Evolutionary conservation across 2,329 filamentous ascomycete species (phyloP), one percentile per base, ranked within the genome.

Genomic region (Fusarium robinianum): DNA sequence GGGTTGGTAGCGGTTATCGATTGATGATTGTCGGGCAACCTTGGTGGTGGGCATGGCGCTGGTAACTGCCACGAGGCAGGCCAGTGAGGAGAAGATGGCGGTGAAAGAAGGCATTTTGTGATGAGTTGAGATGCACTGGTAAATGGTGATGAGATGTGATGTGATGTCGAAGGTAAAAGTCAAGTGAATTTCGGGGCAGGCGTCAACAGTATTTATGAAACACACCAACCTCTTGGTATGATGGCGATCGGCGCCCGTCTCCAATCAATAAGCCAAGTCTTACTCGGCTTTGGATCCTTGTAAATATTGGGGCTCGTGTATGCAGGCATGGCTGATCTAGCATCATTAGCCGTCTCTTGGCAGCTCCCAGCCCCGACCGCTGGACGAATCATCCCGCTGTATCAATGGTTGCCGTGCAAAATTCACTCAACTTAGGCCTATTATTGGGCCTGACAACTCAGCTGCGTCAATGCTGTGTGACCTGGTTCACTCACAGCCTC

Each of bases 101-200:
- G 23, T 14, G 25, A 53, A 18, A n/a, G 24, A 52, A 44, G 43
- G 48, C 49, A 53, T 53, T 33, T 7, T 45, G 25, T 8, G 16
- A 40, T 19, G 29, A 16, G 9, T 8, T 2, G 16, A 19, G 29
- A 32, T 32, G 14, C 2, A 9, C 12, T 29, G 5, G 26, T 6
- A 12, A 14, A 12, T 26, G 24, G 8, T n/a, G n/a, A 12, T 27
- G n/a, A 27, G n/a, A 11, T 27, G 25, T 14, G 25, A 25, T 25
- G 23, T 11, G 23, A 25, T 25, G 23, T n/a, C n/a, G n/a, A 25
- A 11, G 23, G 23, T 25, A 12, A 12, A 25, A 12, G 12, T 9
- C 10, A 25, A 25, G 23, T 9, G 12, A 11, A 25, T 25, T 25
- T 25, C 7, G 23, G 12, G n/a, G n/a, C n/a, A n/a, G n/a, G n/a